Percentiles rank a stretch among this genome's conserved stretches.
Evolutionary conservation across 73 alveolate genomes (phyloP).

Genomic region (Paramecium biaurelia): DNA sequence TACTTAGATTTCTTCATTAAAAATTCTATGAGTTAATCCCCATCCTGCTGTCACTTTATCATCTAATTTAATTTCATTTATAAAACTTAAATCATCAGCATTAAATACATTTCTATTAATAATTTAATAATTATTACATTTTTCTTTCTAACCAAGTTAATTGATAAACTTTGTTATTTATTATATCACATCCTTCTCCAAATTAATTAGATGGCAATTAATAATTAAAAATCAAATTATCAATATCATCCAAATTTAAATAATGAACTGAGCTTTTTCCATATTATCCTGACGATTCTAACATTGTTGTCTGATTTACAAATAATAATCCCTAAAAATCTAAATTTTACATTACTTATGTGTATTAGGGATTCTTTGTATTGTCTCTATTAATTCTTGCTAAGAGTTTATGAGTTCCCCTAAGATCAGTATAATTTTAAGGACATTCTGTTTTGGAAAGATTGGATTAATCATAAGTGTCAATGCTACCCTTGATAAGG

Average conservation of each 20-base stretch:
- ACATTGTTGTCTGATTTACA: not conserved
- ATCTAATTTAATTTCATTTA: not conserved
- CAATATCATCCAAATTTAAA: slow-evolving; percentile 4
- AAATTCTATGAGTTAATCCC: slow-evolving; percentile 25
- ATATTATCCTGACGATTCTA: slow-evolving; percentile 47
- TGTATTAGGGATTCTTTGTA: not conserved
- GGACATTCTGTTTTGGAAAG: not conserved
- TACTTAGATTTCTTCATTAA: not conserved
- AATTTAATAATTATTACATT: not conserved
- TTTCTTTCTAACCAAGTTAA: slow-evolving; percentile 47
- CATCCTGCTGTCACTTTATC: slow-evolving; percentile 27
- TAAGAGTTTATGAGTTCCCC: not conserved
- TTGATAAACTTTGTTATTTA: slow-evolving; percentile 21
- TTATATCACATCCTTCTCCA: slow-evolving; percentile 51
- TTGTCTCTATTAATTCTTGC: not conserved
- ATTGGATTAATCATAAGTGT: not conserved
- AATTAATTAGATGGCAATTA: not conserved
- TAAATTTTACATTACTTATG: not conserved
- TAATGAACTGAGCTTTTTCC: slow-evolving; percentile 18
- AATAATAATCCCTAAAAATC: not conserved
- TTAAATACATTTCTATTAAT: not conserved
- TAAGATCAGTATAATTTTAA: not conserved
- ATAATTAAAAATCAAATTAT: not conserved
- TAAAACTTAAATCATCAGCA: not conserved
- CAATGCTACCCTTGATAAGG: not conserved